Base-by-base conservation (phyloP, 2,329 filamentous ascomycete species). In the Corniculantispora saksenae region DNA sequence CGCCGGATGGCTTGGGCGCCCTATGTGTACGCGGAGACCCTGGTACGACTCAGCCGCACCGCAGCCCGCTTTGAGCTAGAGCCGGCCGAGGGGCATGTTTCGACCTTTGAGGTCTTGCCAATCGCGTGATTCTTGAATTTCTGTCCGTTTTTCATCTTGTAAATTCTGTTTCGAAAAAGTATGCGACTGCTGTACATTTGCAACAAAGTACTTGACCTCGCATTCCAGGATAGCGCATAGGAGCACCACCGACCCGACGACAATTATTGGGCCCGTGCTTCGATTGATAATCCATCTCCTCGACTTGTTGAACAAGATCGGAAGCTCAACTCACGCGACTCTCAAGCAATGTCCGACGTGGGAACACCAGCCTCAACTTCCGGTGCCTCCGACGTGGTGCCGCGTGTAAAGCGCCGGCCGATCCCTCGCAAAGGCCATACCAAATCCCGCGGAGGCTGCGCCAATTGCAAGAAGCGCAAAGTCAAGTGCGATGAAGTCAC, bases 401-500 rank as follows among this genome's bases (percentile, higher is more conserved):
- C 51, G 15, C 56, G 60, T 19, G 54, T 63, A 19, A 74, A 69
- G 32, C 71, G 74, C 19, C 70, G 70, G 3, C 75, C 76, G 6
- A 73, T 76, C 5, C 75, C 76, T 6, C 68, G 75, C 40, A 78
- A 76, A 60, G 75, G 76, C 7, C 75, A 77, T 50, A 76, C 70
- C 55, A 76, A 77, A 54, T 76, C 74, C 23, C 69, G 76, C n/a
- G 69, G 68, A 12, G 76, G 75, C 12, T 78, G 76, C 45, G 66
- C 69, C 17, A 72, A 61, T 32, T 78, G 75, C 64, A 77, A 77
- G 67, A 67, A 69, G 47, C 70, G 76, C 17, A 83, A 80, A 67
- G 81, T 84, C 63, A 84, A 84, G 71, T 82, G 81, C 67, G 72
- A 74, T 35, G 75, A 81, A 64, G 68, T 61, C 1, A 66, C 66